These are phyloP conservation scores for Dissoconium aciculare DNA, from an alignment of 2,329 filamentous ascomycete species.

Conservation along the genomic window DNA sequence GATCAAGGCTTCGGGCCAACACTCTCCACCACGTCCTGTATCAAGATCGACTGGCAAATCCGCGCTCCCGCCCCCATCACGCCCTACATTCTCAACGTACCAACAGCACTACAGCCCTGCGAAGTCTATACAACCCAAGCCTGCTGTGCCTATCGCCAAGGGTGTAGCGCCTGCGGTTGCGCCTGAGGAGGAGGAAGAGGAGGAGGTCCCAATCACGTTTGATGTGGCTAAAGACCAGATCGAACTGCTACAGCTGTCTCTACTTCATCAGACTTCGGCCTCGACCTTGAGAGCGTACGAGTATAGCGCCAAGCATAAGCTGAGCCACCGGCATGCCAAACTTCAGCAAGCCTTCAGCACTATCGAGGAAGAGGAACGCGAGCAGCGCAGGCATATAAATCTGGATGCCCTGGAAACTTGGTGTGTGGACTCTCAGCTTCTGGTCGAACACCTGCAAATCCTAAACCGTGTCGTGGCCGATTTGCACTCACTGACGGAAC, in stretches of 20 bases:
- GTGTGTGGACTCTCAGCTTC: slow-evolving; percentile 25
- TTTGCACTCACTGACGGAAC: slow-evolving; percentile 43
- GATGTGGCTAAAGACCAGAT: slow-evolving; percentile 34
- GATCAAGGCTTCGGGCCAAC: background rate
- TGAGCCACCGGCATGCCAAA: slow-evolving; percentile 16
- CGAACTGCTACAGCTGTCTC: slow-evolving; percentile 49
- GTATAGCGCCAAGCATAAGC: slow-evolving; percentile 35
- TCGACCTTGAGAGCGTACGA: slow-evolving; percentile 38
- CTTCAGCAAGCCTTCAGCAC: slow-evolving; percentile 22
- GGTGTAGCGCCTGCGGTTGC: slow-evolving; percentile 41
- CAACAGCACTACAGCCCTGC: slow-evolving; percentile 55
- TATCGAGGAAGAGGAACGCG: slow-evolving; percentile 18
- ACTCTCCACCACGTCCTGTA: background rate
- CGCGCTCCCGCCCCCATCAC: slow-evolving; percentile 20
- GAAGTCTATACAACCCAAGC: slow-evolving; percentile 46
- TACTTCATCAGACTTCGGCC: slow-evolving; percentile 44
- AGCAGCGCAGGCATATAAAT: slow-evolving; percentile 34
- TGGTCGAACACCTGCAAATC: slow-evolving; percentile 44
- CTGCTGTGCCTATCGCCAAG: slow-evolving; percentile 39
- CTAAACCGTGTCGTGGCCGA: slow-evolving; percentile 43
- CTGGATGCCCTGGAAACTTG: slow-evolving; percentile 39
- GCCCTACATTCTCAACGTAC: slow-evolving; percentile 45
- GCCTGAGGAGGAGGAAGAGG: slow-evolving; percentile 33
- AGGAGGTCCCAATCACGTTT: slow-evolving; percentile 26
- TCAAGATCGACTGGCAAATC: background rate